Evolutionary conservation across 2,329 filamentous ascomycete genomes (phyloP), one percentile per base, ranked within the genome.

Genomic region (Pleoardoris graminearum): DNA sequence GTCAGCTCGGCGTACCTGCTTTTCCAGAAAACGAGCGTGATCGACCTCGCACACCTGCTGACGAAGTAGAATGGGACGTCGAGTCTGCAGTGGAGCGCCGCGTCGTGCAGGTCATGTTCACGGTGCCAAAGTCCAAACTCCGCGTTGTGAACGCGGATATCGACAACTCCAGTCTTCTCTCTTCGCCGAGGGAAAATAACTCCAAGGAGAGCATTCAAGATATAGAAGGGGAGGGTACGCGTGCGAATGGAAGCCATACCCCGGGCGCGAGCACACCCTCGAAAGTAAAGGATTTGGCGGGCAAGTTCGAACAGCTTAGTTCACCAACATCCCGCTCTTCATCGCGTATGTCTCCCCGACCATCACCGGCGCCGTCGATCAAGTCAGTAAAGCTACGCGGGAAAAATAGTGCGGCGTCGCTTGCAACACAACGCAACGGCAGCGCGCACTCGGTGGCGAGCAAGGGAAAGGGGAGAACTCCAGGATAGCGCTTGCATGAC

Each of bases 81-180:
- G 79, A 81, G 58, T 72, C 73, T 11, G 79, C 77, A 4, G 77
- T 75, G 1, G 72, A 75, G 45, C 68, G 74, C 19, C 62, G 79
- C 4, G 76, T 79, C 4, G 77, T 81, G n/a, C 79, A 79, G 50
- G 75, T 82, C 68, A 94, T 96, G 84, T 97, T 96, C 73, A 97
- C 93, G 0, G 91, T 97, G 54, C 93, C 94, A 2, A 91, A 88
- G 71, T 88, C 93, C 72, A 85, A 85, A 62, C 75, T 97, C 57
- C 79, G 93, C 22, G 91, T 97, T n/a, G 93, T 97, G 17, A 97
- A 97, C 14, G 70, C 70, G 2, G 70, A 73, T 50, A 50, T 67
- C 0, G 69, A 73, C 29, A 57, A 64, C 1, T 60, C 51, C 16
- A 68, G 64, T 17, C 48, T 73, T 2, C 43, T 72, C 10, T 68